These are phyloP conservation scores for Coniella vitis DNA, from an alignment of 2,329 filamentous ascomycete genomes.

Conservation along the genomic window DNA sequence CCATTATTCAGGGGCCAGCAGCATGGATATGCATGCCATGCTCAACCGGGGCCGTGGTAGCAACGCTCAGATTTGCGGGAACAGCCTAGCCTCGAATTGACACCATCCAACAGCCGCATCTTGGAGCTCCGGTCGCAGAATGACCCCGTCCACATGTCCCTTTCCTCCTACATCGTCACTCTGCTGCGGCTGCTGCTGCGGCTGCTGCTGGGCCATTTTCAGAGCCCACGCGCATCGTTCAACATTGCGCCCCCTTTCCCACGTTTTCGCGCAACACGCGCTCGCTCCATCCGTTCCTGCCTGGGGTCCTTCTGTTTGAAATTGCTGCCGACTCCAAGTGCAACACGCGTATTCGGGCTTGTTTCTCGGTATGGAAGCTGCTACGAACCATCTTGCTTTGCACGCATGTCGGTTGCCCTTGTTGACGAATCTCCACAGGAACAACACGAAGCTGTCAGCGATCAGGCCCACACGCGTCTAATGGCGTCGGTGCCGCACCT, in stretches of 20 bases:
- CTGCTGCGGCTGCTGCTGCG: too few species aligned
- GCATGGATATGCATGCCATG: conserved; percentile 12
- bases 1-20: neutral
- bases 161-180: neutral
- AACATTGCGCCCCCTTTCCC: conserved; percentile 5
- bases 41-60: conserved; percentile 6
- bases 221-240: conserved; percentile 1
- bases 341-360: conserved; percentile 7
- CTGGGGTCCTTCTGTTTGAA: neutral
- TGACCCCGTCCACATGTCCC: neutral
- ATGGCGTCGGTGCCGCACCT: conserved; percentile 12
- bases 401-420: conserved; percentile 8
- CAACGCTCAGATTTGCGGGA: conserved; percentile 13
- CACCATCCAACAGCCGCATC: conserved; percentile 7
- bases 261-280: conserved; percentile 1
- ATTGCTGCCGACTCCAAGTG: conserved; percentile 6
- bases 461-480: conserved; percentile 9
- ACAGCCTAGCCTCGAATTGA: conserved; percentile 4
- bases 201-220: neutral
- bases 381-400: neutral
- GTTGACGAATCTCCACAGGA: conserved; percentile 14
- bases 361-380: conserved; percentile 12
- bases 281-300: conserved; percentile 5
- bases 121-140: conserved; percentile 7
- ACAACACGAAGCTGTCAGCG: conserved; percentile 6